A percentile compares a stretch with the other conserved stretches of the same genome.
These are phyloP conservation scores for Salix dunnii DNA, from an alignment of 345 rosid species.

Conservation along the genomic window DNA sequence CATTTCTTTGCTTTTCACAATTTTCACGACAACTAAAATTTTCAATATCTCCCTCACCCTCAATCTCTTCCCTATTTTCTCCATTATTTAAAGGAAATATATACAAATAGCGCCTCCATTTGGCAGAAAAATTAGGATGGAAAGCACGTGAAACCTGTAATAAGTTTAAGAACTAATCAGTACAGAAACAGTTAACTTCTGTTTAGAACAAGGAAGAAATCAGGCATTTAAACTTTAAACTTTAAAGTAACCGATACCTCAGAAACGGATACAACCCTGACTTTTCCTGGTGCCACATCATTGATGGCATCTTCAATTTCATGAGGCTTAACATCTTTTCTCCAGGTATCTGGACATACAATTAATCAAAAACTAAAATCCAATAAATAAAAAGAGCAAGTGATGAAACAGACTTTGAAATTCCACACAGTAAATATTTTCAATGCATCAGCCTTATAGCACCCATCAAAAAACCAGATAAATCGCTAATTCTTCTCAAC, in stretches of 20 bases:
- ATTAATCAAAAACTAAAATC: constrained; percentile 5
- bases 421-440: no score
- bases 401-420: background rate
- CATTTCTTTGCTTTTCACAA: constrained; percentile 26
- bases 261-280: constrained; percentile 64
- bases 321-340: constrained; percentile 54
- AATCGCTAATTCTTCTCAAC: background rate
- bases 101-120: constrained; percentile 91
- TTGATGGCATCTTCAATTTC: constrained; percentile 67
- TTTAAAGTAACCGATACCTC: constrained; percentile 42
- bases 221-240: background rate
- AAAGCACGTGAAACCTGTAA: constrained; percentile 74
- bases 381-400: background rate
- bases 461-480: background rate
- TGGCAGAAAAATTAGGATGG: constrained; percentile 95
- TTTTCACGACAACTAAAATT: constrained; percentile 22
- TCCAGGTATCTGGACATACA: constrained; percentile 75
- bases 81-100: constrained; percentile 66
- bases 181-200: background rate
- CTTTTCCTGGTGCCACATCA: constrained; percentile 56
- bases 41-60: constrained; percentile 27
- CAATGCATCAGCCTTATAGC: background rate
- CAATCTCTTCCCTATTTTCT: constrained; percentile 36
- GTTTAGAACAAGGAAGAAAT: background rate
- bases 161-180: constrained; percentile 10